Base-by-base conservation (phyloP, 2,329 filamentous ascomycete genomes). In the Pseudogymnoascus sp. region DNA sequence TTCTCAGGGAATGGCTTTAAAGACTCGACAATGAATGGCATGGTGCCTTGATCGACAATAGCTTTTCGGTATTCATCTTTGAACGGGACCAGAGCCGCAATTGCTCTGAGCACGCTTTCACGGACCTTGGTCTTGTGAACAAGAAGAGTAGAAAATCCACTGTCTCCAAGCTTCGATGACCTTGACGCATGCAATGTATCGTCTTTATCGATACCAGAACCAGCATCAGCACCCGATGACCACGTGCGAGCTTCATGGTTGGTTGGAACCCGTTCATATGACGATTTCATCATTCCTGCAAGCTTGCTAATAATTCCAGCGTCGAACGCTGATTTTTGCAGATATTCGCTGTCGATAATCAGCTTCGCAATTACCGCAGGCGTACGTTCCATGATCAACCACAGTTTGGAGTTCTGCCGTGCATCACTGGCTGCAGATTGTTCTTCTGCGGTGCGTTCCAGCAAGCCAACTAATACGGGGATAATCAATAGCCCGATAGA, bases 11-110 rank as follows among this genome's bases (percentile, higher is more conserved):
- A 82, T 1, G 85, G 80, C 60, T 83, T 86, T 48, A 97, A 81
- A 0, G 92, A 94, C 68, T 96, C 90, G 42, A 95, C 88, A 60
- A 97, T 87, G 71, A 89, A 92, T 0, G 86, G 82, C 48, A 96
- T 81, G 59, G 90, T 84, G n/a, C 92, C 91, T 68, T 90, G 85
- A 25, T 92, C 88, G 60, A 94, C 89, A 55, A 97, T 83, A 0
- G 83, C 81, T 71, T 95, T 96, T 44, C 92, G 83, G 70, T 93
- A 91, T 25, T 89, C 85, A 68, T 97, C 92, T 69, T 92, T 91
- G 68, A 88, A 88, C 2, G 90, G 85, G 1, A 90, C 85, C 59
- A 97, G 79, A 2, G 91, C 88, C n/a, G 90, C 90, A 62, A 97
- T 78, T 1, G 91, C 92, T 69, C 87, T 87, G 15, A 97, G 76